These are phyloP conservation scores for Solanum piurae DNA, from an alignment of 257 asterid genomes.

Conservation along the genomic window DNA sequence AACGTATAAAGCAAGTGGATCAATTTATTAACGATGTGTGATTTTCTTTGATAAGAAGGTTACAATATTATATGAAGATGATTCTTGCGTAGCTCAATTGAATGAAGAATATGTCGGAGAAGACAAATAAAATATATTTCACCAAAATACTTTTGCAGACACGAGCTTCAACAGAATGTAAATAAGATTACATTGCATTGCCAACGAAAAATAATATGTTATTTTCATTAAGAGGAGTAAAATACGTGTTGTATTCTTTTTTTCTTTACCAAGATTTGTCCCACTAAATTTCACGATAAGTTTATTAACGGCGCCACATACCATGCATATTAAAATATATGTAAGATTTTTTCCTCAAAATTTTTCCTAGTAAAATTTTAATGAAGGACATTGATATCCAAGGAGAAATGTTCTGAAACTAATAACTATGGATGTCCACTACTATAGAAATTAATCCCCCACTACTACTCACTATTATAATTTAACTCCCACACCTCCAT, in stretches of 20 bases:
- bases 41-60: background rate
- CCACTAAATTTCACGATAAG: background rate
- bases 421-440: background rate
- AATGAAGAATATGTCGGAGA: background rate
- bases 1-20: background rate
- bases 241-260: background rate
- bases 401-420: too few species aligned
- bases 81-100: background rate
- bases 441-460: background rate
- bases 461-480: background rate
- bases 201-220: background rate
- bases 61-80: background rate
- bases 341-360: background rate
- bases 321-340: background rate
- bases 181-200: background rate
- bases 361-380: background rate
- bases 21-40: background rate
- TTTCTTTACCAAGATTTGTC: background rate
- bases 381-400: background rate
- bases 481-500: background rate
- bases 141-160: background rate
- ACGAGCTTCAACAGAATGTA: background rate
- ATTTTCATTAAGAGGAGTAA: background rate
- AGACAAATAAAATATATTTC: background rate
- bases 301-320: background rate